Evolutionary conservation across 148 eudicot species (phyloP), one percentile per base, ranked within the genome.

Genomic region (Spergularia bocconei): DNA sequence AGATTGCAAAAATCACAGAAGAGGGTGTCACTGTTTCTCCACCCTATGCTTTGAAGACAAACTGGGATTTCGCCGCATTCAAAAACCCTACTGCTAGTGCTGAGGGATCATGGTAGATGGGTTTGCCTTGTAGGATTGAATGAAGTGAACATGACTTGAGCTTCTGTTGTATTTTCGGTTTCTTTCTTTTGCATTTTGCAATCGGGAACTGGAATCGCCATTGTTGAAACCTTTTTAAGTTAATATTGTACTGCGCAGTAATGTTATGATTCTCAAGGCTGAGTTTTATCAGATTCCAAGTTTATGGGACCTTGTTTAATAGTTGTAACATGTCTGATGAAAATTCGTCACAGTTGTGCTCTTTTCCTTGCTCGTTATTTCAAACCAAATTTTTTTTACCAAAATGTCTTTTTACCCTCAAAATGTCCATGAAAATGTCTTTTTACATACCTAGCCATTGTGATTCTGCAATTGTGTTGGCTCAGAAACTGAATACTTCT

Each of bases 1-100:
- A 93, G 96, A 93, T 93, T 70, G 96, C 96, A 0, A 91, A 87
- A 70, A 85, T 93, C 78, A 93, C 96, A 0, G 98, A 91, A 83
- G 91, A 87, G 64, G 98, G 91, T 5, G 80, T 84, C 68, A 78
- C 87, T 17, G 78, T 86, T 25, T 92, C 91, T 51, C 86, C 85
- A 67, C 93, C 98, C 13, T 92, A 92, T 76, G 80, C 96, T 10
- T 70, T 92, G 86, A 92, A 87, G 90, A 92, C 96, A 47, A 72
- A 64, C 78, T 92, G 98, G 98, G 88, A 88, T 58, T 87, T 79
- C 29, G 38, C 82, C 48, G 93, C 98, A 47, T 92, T 88, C 78
- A 69, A 87, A 82, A 91, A 91, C 76, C 98, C 98, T 41, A 84
- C 96, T 54, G 88, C 80, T 10, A 88, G 87, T 77, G 98, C 89